Evolutionary conservation across 108 stramenopile species (phyloP).

Genomic region (Seminavis robusta): DNA sequence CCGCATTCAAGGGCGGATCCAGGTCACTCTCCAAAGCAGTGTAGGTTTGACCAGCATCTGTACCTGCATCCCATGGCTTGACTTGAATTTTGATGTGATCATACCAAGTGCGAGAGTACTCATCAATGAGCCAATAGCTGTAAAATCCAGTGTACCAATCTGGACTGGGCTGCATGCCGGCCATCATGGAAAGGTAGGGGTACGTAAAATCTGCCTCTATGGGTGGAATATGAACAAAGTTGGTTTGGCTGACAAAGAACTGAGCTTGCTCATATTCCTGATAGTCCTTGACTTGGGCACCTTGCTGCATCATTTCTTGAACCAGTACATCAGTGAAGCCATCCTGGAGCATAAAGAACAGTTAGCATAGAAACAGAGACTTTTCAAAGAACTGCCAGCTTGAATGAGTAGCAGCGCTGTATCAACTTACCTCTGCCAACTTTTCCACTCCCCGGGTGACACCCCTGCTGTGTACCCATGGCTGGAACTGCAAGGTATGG

Average conservation of each 20-base stretch:
- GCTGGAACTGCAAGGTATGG: constrained; percentile 30
- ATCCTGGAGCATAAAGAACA: constrained; percentile 17
- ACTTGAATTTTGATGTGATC: constrained; percentile 33
- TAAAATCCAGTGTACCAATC: constrained; percentile 57
- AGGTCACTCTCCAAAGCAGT: constrained; percentile 34
- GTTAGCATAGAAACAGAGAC: too few relatives aligned
- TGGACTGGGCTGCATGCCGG: constrained; percentile 35
- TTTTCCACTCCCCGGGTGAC: constrained; percentile 38
- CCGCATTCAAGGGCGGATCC: constrained; percentile 31
- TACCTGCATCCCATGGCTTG: constrained; percentile 42
- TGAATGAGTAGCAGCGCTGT: too few relatives aligned
- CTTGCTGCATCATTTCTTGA: constrained; percentile 32
- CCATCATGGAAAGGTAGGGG: constrained; percentile 31
- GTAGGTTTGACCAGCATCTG: constrained; percentile 47
- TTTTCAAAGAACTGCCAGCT: too few relatives aligned
- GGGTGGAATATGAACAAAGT: constrained; percentile 27
- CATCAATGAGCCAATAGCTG: constrained; percentile 23
- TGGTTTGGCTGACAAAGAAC: constrained; percentile 32
- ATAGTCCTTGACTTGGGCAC: constrained; percentile 22
- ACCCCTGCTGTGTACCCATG: constrained; percentile 38
- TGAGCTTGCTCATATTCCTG: constrained; percentile 24
- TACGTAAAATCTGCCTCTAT: constrained; percentile 31
- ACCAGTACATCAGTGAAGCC: constrained; percentile 34
- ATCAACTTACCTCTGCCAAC: constrained; percentile 41
- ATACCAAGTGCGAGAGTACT: constrained; percentile 38